phyloP scores from a whole-genome alignment of 805 yeast species.

The Ogataea paraovalis region DNA sequence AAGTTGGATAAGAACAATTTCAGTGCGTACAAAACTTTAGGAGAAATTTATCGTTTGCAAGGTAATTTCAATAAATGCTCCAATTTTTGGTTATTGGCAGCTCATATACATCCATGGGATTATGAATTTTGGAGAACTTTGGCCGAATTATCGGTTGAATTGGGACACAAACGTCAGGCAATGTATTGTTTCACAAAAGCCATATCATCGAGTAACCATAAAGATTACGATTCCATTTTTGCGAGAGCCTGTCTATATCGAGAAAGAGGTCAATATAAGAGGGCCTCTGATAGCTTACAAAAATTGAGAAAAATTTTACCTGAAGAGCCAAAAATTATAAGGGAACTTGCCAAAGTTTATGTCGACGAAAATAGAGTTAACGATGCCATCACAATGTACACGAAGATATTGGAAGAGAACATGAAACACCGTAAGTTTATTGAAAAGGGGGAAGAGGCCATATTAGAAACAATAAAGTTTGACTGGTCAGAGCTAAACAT shows the following conservation, averaged over 20 bases:
- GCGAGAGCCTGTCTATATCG: constrained; percentile 66
- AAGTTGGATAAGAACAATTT: constrained; percentile 72
- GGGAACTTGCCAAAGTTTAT: constrained; percentile 53
- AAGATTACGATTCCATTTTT: constrained; percentile 52
- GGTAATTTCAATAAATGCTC: constrained; percentile 71
- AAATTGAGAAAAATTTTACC: constrained; percentile 56
- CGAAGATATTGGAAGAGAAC: constrained; percentile 59
- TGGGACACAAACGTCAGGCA: constrained; percentile 73
- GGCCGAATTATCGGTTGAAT: constrained; percentile 59
- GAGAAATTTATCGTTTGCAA: constrained; percentile 71
- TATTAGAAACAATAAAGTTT: constrained; percentile 46
- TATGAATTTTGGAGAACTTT: constrained; percentile 74
- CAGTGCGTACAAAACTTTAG: constrained; percentile 83
- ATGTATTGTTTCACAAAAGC: constrained; percentile 73
- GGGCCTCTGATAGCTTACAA: constrained; percentile 73
- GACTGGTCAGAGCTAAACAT: constrained; percentile 90
- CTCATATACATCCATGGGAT: constrained; percentile 72
- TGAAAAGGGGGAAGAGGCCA: constrained; percentile 20
- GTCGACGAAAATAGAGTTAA: constrained; percentile 56
- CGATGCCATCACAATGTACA: constrained; percentile 73
- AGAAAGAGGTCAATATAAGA: constrained; percentile 59
- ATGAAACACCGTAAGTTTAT: constrained; percentile 34
- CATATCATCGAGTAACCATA: constrained; percentile 39
- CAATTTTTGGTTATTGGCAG: constrained; percentile 77
- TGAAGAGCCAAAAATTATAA: constrained; percentile 51